Evolutionary conservation across 805 yeast species (phyloP), one percentile per base, ranked within the genome.

Genomic region (Metschnikowia corniflorae): DNA sequence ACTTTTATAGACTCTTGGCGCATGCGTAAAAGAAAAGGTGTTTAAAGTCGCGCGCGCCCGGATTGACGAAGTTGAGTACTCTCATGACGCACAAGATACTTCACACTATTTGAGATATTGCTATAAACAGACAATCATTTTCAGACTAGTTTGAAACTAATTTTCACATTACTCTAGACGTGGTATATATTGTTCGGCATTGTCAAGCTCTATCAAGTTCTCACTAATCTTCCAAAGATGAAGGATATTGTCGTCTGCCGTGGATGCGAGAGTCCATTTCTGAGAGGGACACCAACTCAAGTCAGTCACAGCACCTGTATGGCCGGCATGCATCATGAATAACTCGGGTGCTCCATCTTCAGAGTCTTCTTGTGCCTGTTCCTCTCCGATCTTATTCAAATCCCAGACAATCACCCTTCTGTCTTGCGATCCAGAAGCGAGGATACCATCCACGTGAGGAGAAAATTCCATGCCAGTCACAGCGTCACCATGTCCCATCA

Each of bases 321-420:
- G 95, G 15, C 96, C 96, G 25, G 94, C 95, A 55, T 87, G 96
- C 81, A 87, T 83, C 88, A 86, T 83, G 50, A 86, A 67, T 23
- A 87, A 61, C 57, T 87, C 96, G 4, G 95, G 91, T 18, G 83
- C 83, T 26, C 95, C 96, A 52, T 87, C 96, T 46, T 84, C 95
- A 20, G 87, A 84, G 54, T 87, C 96, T 48, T 86, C 96, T 47
- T 79, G 88, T 10, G 71, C 72, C 57, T 86, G 95, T 53, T 86
- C 95, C 44, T 80, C 84, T 4, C 96, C 96, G 24, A 87, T 81
- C 48, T 76, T 79, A 31, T 69, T 65, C 39, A 86, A 64, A 55
- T 87, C 95, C 96, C 96, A 86, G 4, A 87, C 48, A 23, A 86
- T 79, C 12, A 85, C 75, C 40, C 95, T 68, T 44, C 93, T 71